Conservation (phyloP, 148 eudicot species). For the Diospyros lotus region DNA sequence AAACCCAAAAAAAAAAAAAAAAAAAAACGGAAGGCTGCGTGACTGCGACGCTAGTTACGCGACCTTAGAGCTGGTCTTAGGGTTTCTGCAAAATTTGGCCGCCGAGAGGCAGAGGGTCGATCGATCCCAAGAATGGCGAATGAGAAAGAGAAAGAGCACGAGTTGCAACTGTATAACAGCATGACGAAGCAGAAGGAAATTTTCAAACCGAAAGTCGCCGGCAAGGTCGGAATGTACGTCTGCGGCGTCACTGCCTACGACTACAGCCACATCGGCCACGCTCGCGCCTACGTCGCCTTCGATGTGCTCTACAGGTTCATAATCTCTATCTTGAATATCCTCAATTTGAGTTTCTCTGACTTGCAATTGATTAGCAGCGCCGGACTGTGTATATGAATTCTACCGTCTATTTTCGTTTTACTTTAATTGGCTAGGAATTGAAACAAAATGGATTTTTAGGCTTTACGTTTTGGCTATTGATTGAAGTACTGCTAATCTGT, state of each 20-base stretch:
- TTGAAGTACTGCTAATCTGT: too few species aligned
- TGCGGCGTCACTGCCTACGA: constrained; percentile 84
- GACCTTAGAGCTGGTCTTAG: background rate
- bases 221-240: constrained; percentile 71
- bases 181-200: constrained; percentile 65
- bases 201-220: constrained; percentile 43
- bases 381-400: background rate
- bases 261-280: constrained; percentile 80
- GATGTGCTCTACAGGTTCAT: constrained; percentile 67
- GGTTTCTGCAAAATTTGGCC: constrained; percentile 8
- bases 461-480: background rate
- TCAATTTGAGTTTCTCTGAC: background rate
- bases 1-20: too few species aligned
- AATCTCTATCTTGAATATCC: too few species aligned
- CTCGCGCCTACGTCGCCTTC: constrained; percentile 83
- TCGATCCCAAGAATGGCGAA: constrained; percentile 26
- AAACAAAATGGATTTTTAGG: too few species aligned
- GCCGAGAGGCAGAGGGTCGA: background rate
- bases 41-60: too few species aligned
- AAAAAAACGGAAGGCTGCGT: too few species aligned
- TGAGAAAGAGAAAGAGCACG: background rate
- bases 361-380: background rate
- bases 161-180: constrained; percentile 46
- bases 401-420: background rate
- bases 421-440: too few species aligned